These are phyloP conservation scores for Candida ponderosae DNA, from an alignment of 805 yeast species.

Conservation along the genomic window DNA sequence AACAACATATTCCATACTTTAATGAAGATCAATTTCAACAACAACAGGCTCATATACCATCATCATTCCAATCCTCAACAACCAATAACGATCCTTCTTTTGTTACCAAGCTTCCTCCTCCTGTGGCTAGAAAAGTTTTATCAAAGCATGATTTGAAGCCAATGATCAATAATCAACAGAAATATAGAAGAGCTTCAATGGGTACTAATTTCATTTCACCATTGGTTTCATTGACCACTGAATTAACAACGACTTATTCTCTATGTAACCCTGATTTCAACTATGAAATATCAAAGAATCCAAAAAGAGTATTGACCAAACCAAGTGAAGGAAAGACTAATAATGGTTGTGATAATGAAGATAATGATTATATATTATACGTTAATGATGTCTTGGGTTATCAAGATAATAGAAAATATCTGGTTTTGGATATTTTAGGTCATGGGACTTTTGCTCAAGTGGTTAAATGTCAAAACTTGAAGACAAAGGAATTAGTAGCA, in stretches of 20 bases:
- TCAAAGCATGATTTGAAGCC: conserved; percentile 53
- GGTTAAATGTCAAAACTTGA: conserved; percentile 76
- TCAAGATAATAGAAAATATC: conserved; percentile 76
- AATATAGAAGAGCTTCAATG: conserved; percentile 62
- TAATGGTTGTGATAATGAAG: conserved; percentile 82
- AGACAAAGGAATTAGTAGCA: conserved; percentile 74
- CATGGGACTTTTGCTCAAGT: conserved; percentile 99
- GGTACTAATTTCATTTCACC: conserved; percentile 69
- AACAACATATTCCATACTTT: no score
- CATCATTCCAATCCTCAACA: conserved; percentile 12
- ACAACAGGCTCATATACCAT: conserved; percentile 10
- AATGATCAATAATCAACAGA: conserved; percentile 49
- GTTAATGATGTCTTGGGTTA: conserved; percentile 91
- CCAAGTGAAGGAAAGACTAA: conserved; percentile 79
- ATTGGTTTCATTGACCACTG: conserved; percentile 66
- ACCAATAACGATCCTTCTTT: conserved; percentile 20
- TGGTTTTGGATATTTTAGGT: conserved; percentile 86
- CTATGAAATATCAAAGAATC: conserved; percentile 80
- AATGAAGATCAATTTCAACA: background rate
- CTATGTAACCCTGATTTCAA: conserved; percentile 81
- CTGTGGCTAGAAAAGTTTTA: conserved; percentile 36
- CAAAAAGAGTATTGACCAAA: conserved; percentile 86
- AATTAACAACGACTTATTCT: conserved; percentile 71
- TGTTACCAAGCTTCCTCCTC: conserved; percentile 34
- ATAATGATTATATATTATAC: conserved; percentile 83